Evolutionary conservation across 345 rosid genomes (phyloP), one percentile per base, ranked within the genome.

Genomic region (Rhizophora apiculata): DNA sequence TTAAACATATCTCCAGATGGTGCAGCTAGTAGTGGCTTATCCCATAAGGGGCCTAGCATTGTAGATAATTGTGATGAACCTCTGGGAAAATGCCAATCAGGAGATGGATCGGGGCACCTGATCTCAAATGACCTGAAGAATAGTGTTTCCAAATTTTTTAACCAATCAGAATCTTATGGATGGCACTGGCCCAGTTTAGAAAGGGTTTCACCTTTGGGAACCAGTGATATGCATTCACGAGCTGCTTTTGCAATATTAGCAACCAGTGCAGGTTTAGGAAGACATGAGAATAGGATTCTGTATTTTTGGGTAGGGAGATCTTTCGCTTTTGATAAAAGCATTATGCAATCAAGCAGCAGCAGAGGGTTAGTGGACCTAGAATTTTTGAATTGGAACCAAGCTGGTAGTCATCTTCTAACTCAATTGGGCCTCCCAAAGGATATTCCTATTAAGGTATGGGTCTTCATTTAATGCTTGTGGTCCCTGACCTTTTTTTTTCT

Each of bases 241-340:
- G 84, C 88, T 74, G 91, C 87, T 56, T 82, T 88, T 76, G 88
- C 78, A 60, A 74, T 94, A 73, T 72, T 75, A 60, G 72, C 81
- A 62, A 78, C 88, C 63, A 46, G 68, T 64, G 76, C 82, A 64
- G 61, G 21, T 72, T 69, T 83, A 62, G 86, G 80, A 74, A 82
- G 76, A 70, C 74, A 67, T 67, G 67, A 76, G 62, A 69, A 69
- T 82, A 82, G 83, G 79, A 72, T 71, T 85, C 84, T 94, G 53
- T 85, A 87, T 80, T 72, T 94, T 74, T 94, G 98, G 98, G 70
- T 89, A 74, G 98, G 97, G 81, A 87, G 76, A 80, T 85, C 85
- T 59, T 85, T 85, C 73, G 37, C 68, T 77, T 59, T 39, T 31
- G 84, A 79, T 19, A 80, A 82, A 78, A 73, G 77, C 76, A 68